Percentiles rank a stretch among this genome's conserved stretches.
Evolutionary conservation across 202 grass and related monocot genomes (phyloP).

Genomic region (Carex arenaria): DNA sequence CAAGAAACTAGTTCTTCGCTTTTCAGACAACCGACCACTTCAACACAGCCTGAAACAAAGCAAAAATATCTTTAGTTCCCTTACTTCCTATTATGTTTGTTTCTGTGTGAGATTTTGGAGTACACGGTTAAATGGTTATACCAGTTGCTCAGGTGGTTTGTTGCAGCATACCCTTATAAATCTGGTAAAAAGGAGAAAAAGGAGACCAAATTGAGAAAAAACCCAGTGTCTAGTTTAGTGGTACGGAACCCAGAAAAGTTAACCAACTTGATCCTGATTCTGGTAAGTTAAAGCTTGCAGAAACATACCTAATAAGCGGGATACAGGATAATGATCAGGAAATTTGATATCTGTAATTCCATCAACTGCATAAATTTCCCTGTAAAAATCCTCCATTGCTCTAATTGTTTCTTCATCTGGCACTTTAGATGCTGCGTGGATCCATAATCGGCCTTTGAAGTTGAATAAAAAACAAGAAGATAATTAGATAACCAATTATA

Average conservation of each 20-base stretch:
- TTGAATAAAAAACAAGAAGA: neutral
- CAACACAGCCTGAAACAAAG: slow-evolving; percentile 48
- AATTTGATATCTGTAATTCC: slow-evolving; percentile 64
- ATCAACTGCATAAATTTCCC: slow-evolving; percentile 68
- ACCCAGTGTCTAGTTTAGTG: neutral
- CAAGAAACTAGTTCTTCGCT: slow-evolving; percentile 60
- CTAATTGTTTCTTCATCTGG: slow-evolving; percentile 66
- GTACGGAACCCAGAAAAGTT: neutral
- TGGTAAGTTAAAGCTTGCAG: neutral
- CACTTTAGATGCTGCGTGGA: slow-evolving; percentile 80
- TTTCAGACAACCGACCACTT: slow-evolving; percentile 69
- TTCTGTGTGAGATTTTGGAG: neutral
- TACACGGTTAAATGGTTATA: neutral
- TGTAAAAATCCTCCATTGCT: slow-evolving; percentile 89
- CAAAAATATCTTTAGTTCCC: neutral
- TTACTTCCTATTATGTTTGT: neutral
- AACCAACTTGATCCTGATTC: neutral
- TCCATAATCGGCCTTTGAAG: slow-evolving; percentile 70
- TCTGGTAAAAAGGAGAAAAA: neutral
- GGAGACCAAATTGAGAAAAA: neutral
- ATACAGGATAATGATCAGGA: slow-evolving; percentile 75
- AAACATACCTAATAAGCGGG: slow-evolving; percentile 55
- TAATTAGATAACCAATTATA: neutral
- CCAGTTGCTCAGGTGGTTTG: neutral
- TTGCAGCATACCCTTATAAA: neutral